Conservation (phyloP, 2,329 filamentous ascomycete genomes). For the Cercospora zeina region DNA sequence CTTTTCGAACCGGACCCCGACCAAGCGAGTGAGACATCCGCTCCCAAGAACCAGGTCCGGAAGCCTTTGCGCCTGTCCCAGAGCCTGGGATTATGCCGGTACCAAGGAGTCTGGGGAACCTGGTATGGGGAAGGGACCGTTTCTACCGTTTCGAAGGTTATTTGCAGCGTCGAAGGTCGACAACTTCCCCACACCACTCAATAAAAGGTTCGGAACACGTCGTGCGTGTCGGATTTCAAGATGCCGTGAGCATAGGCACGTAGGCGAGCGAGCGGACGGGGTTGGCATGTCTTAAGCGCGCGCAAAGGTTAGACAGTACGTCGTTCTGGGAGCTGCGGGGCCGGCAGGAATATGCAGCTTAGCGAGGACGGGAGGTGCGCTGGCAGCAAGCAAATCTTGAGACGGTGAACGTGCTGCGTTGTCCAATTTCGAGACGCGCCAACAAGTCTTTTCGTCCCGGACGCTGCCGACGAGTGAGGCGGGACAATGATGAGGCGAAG, state of each 20-base stretch:
- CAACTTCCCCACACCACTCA: not conserved
- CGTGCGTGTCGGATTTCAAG: conserved; percentile 5
- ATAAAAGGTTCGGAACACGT: not conserved
- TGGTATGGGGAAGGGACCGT: not conserved
- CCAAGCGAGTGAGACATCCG: not conserved
- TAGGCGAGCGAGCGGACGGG: conserved; percentile 1
- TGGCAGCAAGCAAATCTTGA: not conserved
- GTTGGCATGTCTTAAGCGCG: not conserved
- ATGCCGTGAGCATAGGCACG: conserved; percentile 4
- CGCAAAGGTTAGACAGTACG: not conserved
- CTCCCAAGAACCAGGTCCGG: conserved; percentile 1
- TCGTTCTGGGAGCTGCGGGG: not conserved
- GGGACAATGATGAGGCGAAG: not conserved
- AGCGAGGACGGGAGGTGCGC: not conserved
- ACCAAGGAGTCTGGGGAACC: not conserved
- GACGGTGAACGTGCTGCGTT: conserved; percentile 1
- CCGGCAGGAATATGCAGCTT: not conserved
- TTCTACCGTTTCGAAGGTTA: not conserved
- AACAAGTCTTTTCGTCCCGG: not conserved
- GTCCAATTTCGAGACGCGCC: not conserved
- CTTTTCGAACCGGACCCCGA: not conserved
- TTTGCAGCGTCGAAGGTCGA: conserved; percentile 1
- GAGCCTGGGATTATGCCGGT: not conserved
- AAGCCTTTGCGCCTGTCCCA: not conserved
- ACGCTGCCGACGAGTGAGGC: not conserved